phyloP scores from a whole-genome alignment of 306 rosid species.

The Argentina anserina region DNA sequence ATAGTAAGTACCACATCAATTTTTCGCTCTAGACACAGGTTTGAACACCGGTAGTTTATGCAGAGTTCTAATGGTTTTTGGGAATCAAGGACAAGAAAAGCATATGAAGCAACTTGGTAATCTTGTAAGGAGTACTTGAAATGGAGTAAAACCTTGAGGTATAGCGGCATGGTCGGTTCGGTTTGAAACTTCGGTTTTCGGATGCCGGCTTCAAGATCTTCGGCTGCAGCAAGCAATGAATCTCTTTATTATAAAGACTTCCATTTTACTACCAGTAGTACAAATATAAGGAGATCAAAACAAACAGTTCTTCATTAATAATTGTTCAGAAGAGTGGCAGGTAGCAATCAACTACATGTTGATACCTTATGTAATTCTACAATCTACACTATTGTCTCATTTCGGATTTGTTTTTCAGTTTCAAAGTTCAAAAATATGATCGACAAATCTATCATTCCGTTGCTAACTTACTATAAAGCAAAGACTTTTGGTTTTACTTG shows the following conservation, averaged over 20 bases:
- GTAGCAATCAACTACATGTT: background rate
- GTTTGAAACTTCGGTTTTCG: slow-evolving; percentile 53
- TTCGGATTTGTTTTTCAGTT: background rate
- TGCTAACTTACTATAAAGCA: background rate
- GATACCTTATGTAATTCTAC: background rate
- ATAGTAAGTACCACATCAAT: slow-evolving; percentile 47
- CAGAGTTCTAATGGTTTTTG: slow-evolving; percentile 2
- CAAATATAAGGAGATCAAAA: background rate
- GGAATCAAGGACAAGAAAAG: slow-evolving; percentile 3
- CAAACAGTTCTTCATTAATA: background rate
- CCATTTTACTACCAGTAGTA: background rate
- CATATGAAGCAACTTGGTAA: background rate
- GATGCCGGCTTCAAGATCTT: slow-evolving; percentile 81
- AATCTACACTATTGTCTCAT: background rate
- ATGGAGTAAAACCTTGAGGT: slow-evolving; percentile 61
- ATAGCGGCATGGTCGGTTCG: slow-evolving; percentile 80
- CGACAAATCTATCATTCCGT: background rate
- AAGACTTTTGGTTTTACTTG: too few relatives aligned
- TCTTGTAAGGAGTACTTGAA: background rate
- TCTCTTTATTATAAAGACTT: slow-evolving; percentile 13
- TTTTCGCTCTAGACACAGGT: slow-evolving; percentile 22
- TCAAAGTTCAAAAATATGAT: too few relatives aligned
- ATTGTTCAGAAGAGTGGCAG: background rate
- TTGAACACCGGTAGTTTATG: slow-evolving; percentile 28
- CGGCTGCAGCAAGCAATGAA: slow-evolving; percentile 62